phyloP scores from a whole-genome alignment of 495 filamentous ascomycete genomes.

The Beverwykella pulmonaria region DNA sequence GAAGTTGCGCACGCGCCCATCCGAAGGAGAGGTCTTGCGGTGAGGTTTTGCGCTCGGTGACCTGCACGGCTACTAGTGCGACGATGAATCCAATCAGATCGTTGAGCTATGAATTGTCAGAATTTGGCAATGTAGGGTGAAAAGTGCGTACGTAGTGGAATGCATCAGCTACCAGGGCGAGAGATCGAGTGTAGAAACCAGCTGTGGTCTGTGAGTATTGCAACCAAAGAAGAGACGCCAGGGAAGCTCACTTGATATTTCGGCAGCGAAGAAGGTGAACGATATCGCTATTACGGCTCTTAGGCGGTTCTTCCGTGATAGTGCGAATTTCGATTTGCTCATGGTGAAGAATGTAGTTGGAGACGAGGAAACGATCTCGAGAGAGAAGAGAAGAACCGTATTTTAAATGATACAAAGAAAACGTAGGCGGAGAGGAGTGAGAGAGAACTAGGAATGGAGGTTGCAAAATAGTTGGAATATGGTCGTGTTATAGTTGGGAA shows the following conservation, averaged over 20 bases:
- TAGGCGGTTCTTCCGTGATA: constrained; percentile 42
- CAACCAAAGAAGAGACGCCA: neutral
- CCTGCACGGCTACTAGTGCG: constrained; percentile 33
- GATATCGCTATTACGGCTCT: constrained; percentile 54
- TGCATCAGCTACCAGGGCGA: constrained; percentile 41
- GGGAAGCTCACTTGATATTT: constrained; percentile 51
- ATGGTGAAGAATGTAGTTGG: neutral
- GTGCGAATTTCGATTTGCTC: neutral
- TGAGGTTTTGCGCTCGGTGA: constrained; percentile 35
- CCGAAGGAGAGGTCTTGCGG: constrained; percentile 54
- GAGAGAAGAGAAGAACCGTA: neutral
- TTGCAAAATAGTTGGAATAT: neutral
- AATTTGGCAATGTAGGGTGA: neutral
- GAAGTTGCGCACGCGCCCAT: constrained; percentile 38
- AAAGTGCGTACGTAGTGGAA: constrained; percentile 40
- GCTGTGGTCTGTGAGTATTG: constrained; percentile 27
- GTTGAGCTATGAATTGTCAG: constrained; percentile 27
- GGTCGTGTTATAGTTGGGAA: neutral
- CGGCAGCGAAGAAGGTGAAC: constrained; percentile 55
- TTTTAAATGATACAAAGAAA: neutral
- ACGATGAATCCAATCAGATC: constrained; percentile 40
- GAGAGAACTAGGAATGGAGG: neutral
- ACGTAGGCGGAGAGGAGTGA: neutral
- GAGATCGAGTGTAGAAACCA: constrained; percentile 42
- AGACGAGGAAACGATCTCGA: neutral